Percentiles rank a stretch among this genome's conserved stretches.
Evolutionary conservation across 371 early-diverging fungal genomes (phyloP).

Genomic region (Mucor mucedo): DNA sequence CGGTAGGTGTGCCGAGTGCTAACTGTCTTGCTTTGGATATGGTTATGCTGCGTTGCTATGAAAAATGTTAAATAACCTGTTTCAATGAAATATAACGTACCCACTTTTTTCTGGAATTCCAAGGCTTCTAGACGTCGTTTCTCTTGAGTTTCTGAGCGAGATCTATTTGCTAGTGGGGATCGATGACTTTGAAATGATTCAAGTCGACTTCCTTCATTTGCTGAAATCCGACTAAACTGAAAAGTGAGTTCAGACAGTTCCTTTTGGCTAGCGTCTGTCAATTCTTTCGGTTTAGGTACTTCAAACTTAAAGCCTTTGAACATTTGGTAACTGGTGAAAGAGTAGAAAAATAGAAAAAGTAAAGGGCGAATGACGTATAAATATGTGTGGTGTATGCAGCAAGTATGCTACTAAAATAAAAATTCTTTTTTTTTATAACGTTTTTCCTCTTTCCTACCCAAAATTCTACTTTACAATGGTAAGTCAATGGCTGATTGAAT

Average conservation of each 20-base stretch:
- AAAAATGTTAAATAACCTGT: not conserved
- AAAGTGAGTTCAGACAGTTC: conserved; percentile 7
- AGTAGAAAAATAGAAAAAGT: not conserved
- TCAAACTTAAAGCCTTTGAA: conserved; percentile 24
- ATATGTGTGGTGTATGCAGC: conserved; percentile 5
- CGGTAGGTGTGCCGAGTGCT: conserved; percentile 12
- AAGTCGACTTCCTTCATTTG: conserved; percentile 12
- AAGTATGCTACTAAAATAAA: not conserved
- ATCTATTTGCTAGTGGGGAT: conserved; percentile 21
- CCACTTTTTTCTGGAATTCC: conserved; percentile 33
- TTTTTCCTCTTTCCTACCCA: not conserved
- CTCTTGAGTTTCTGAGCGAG: conserved; percentile 32
- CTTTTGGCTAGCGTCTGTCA: not conserved
- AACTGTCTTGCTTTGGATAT: conserved; percentile 27
- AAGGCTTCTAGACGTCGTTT: conserved; percentile 33
- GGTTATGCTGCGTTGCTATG: conserved; percentile 29
- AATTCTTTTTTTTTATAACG: not conserved
- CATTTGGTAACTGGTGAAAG: conserved; percentile 5
- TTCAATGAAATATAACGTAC: not conserved
- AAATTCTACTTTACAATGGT: not conserved
- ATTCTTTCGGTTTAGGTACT: conserved; percentile 10
- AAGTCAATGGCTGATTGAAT: not conserved
- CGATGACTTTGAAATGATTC: conserved; percentile 8
- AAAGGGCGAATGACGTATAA: not conserved
- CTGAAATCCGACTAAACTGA: conserved; percentile 10